Base-by-base conservation (phyloP, 1,284 basidiomycete species). In the Gomphus sp. region DNA sequence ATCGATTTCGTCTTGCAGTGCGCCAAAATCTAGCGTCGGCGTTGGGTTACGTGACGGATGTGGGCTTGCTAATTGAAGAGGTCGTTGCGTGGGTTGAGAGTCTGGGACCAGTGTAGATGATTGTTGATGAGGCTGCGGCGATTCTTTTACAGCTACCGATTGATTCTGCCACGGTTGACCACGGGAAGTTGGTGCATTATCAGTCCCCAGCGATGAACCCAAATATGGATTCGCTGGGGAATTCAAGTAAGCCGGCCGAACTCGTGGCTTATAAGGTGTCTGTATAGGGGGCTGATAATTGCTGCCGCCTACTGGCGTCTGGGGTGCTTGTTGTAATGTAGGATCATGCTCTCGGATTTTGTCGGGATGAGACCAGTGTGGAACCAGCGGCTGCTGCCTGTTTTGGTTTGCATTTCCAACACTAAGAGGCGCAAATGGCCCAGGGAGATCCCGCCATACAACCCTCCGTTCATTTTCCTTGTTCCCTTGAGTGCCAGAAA, bases 1-100 rank as follows among this genome's bases (percentile, higher is more conserved):
- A 67, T 92, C 90, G 63, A 93, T 92, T 75, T 90, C 81, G n/a
- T 80, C 80, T 66, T 90, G 85, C 61, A 91, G 75, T 2, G 81
- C 84, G 6, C 79, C 74, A 55, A 90, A 72, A 69, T 91, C 88
- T 36, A 89, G 71, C 58, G 79, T 80, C 36, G 86, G 85, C 37
- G 84, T 87, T 49, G 84, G 82, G 44, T 85, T 84, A 47, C 85
- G 78, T 47, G 84, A 84, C 45, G 55, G 33, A 84, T 75, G 60
- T 77, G 74, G 41, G 16, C 51, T 56, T 55, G 47, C 66, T 66
- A 12, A 67, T 18, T 39, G 52, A 33, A 59, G 9, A 11, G 47
- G 44, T 9, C 49, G 48, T 18, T 34, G 52, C 62, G 62, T 49
- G 66, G 22, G 53, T 65, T 52, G 62, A 71, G 64, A 52, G 63